phyloP scores from a whole-genome alignment of 1,284 basidiomycete genomes.

The Leucoagaricus sp. region DNA sequence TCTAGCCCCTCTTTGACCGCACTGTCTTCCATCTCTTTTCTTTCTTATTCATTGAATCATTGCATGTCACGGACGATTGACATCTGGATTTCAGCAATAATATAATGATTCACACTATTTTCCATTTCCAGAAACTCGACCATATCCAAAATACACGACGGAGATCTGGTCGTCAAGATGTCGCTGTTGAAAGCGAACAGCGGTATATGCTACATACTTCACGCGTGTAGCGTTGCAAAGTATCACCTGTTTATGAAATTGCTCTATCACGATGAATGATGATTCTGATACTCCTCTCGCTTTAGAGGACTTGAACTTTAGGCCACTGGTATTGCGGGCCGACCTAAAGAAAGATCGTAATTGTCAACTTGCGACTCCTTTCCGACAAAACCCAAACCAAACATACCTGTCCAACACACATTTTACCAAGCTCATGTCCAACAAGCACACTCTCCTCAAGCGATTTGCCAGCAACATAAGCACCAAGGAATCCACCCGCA shows the following conservation, averaged over 20 bases:
- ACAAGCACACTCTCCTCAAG: slow-evolving; percentile 81
- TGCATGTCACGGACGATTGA: slow-evolving; percentile 2
- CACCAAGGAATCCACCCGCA: slow-evolving; percentile 96
- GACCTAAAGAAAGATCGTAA: slow-evolving; percentile 42
- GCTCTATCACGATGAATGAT: not conserved
- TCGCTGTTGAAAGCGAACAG: slow-evolving; percentile 11
- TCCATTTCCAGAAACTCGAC: not conserved
- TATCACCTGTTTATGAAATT: not conserved
- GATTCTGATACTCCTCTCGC: not conserved
- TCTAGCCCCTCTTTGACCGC: not conserved
- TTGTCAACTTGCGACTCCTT: not conserved
- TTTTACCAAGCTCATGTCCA: slow-evolving; percentile 89
- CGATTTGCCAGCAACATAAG: slow-evolving; percentile 78
- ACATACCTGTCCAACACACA: slow-evolving; percentile 86
- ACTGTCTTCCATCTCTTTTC: not conserved
- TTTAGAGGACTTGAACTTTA: slow-evolving; percentile 66
- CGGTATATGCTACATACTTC: slow-evolving; percentile 10
- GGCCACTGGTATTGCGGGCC: slow-evolving; percentile 82
- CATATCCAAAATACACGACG: no score
- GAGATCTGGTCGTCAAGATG: not conserved
- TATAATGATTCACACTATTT: not conserved
- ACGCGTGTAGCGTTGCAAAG: not conserved
- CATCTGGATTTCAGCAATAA: not conserved
- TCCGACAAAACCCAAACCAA: not conserved
- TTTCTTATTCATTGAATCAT: not conserved